A percentile compares a stretch with the other conserved stretches of the same genome.
phyloP scores from a whole-genome alignment of 371 early-diverging fungal genomes.

The Mucor indicus region DNA sequence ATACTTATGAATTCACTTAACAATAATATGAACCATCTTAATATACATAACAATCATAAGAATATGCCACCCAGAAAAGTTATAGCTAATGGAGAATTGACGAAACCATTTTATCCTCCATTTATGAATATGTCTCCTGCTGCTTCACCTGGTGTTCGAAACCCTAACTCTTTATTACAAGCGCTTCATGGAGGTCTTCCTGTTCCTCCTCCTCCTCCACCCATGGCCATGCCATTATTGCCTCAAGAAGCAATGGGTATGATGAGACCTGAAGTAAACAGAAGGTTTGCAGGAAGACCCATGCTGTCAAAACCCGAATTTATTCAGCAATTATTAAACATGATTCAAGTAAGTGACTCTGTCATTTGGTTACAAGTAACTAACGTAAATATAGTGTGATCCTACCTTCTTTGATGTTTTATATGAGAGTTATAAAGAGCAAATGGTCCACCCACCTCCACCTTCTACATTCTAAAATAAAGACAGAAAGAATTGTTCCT shows the following conservation, averaged over 20 bases:
- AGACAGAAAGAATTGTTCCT: no score
- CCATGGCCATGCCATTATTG: slow-evolving; percentile 19
- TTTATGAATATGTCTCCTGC: slow-evolving; percentile 21
- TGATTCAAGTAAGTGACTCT: slow-evolving; percentile 35
- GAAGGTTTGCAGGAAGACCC: slow-evolving; percentile 21
- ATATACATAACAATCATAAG: neutral
- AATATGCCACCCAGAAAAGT: neutral
- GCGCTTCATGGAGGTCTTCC: slow-evolving; percentile 34
- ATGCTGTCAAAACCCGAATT: slow-evolving; percentile 45
- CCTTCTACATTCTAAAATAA: no score
- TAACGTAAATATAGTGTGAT: slow-evolving; percentile 19
- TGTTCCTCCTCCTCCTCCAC: slow-evolving; percentile 15
- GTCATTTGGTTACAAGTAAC: neutral
- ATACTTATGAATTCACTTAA: neutral
- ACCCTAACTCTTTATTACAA: slow-evolving; percentile 45
- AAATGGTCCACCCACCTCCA: slow-evolving; percentile 4
- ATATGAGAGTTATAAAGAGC: slow-evolving; percentile 26
- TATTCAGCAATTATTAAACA: slow-evolving; percentile 45
- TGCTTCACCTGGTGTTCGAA: slow-evolving; percentile 36
- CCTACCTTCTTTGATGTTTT: slow-evolving; percentile 29
- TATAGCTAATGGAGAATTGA: slow-evolving; percentile 19
- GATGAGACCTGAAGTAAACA: slow-evolving; percentile 24
- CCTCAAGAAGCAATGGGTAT: slow-evolving; percentile 25
- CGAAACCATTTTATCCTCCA: slow-evolving; percentile 31
- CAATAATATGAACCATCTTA: neutral